Base-by-base conservation (phyloP, 2,329 filamentous ascomycete genomes). In the Ploettnerulaceae sp. region DNA sequence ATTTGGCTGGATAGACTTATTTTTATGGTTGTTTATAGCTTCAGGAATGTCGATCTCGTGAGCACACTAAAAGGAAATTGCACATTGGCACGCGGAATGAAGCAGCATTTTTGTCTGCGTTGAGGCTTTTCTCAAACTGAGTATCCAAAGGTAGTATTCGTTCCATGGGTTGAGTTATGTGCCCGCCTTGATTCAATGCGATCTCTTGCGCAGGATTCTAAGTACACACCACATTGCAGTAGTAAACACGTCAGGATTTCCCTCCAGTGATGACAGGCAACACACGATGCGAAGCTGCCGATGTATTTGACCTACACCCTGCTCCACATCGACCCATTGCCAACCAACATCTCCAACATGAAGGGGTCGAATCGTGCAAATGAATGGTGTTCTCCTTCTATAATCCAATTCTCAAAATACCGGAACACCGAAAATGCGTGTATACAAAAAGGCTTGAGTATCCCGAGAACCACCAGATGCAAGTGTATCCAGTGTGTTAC, bases 371-470 rank as follows among this genome's bases (percentile, higher is more conserved):
- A 40, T 33, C 34, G 11, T 45, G 46, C 47, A 53, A 45, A 35
- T 39, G 22, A 48, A 45, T 44, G 31, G 36, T 36, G 38, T 45
- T n/a, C 18, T 48, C 43, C 49, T 17, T 49, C 47, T 49, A 53
- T 38, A 38, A 18, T 14, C 26, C 3, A 33, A 40, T 21, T 25
- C 26, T 18, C 12, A 24, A 5, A 20, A 26, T n/a, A 26, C 69
- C 64, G 66, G 72, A 66, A 73, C 70, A 61, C 53, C 50, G 9
- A 40, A 47, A 38, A 51, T 54, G 51, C 51, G 46, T 36, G 26
- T 24, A 45, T 25, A 35, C 33, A 49, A 46, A 37, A 34, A 36
- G 37, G 26, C 26, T 32, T 20, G 37, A 44, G 33, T 46, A 37
- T 49, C 45, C 47, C 24, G 43, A 36, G 24, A 40, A 28, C 48